Evolutionary conservation across 2,329 filamentous ascomycete genomes (phyloP).

Genomic region (Coniosporium tulheliwenetii): DNA sequence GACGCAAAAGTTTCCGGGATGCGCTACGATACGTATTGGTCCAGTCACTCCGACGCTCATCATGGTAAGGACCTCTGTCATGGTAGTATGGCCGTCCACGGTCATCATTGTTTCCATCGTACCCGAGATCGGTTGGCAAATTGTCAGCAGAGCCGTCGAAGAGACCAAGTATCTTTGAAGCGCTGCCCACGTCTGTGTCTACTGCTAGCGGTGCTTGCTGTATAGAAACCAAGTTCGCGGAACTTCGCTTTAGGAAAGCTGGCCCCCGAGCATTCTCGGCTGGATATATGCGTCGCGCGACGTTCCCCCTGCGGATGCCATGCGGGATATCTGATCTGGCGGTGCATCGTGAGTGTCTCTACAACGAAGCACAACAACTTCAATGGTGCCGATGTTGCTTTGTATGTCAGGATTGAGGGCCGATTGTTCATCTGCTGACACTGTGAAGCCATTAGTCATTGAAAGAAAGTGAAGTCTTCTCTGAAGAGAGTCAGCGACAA

Average conservation of each 20-base stretch:
- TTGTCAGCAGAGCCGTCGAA: conserved; percentile 17
- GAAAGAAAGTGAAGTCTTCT: neutral
- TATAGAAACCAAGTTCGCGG: too few species aligned
- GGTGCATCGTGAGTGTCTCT: conserved; percentile 7
- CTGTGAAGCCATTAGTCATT: conserved; percentile 11
- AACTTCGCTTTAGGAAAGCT: too few species aligned
- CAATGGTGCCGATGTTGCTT: conserved; percentile 29
- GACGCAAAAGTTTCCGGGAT: too few species aligned
- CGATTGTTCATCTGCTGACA: conserved; percentile 19
- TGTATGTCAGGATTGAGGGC: conserved; percentile 15
- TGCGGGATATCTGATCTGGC: neutral
- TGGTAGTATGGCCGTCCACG: too few species aligned
- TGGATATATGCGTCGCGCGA: too few species aligned
- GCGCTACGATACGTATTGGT: too few species aligned
- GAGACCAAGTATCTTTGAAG: conserved; percentile 12
- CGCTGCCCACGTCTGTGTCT: conserved; percentile 2
- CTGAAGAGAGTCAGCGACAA: conserved; percentile 4
- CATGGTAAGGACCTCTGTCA: too few species aligned
- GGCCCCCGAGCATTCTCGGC: too few species aligned
- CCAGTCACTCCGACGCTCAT: too few species aligned
- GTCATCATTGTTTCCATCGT: neutral
- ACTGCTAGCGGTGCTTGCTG: conserved; percentile 2
- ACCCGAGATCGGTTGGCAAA: neutral
- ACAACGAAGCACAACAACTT: conserved; percentile 31
- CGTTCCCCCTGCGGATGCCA: too few species aligned